Conservation (phyloP, 179 eudicot species). For the Spinacia oleracea region DNA sequence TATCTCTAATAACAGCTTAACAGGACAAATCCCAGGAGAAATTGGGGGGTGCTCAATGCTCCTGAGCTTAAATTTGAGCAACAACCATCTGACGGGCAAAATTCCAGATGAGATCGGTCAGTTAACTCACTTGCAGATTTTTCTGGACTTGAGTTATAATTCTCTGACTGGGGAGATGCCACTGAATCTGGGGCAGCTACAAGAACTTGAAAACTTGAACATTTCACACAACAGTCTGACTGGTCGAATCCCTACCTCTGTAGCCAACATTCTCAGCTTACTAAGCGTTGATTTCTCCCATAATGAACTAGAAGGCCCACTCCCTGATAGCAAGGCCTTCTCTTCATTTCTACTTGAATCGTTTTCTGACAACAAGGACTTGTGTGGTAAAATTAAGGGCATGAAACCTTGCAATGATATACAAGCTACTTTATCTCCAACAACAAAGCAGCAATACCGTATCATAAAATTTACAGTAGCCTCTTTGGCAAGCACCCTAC, state of each 20-base stretch:
- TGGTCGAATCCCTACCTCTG: slow-evolving; percentile 27
- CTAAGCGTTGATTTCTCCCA: neutral
- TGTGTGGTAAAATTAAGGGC: slow-evolving; percentile 12
- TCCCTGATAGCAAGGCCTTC: slow-evolving; percentile 13
- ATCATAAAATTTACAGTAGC: neutral
- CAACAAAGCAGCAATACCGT: neutral
- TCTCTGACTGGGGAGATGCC: slow-evolving; percentile 6
- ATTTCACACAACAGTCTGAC: slow-evolving; percentile 19
- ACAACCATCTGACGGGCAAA: slow-evolving; percentile 4
- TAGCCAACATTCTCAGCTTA: slow-evolving; percentile 20
- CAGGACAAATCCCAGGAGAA: slow-evolving; percentile 21
- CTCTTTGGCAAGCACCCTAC: neutral
- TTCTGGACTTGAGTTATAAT: slow-evolving; percentile 19
- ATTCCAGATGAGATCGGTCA: slow-evolving; percentile 22
- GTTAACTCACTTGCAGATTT: neutral
- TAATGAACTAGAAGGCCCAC: slow-evolving; percentile 28
- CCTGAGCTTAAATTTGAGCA: slow-evolving; percentile 16
- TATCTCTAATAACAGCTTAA: slow-evolving; percentile 26
- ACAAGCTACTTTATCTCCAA: neutral
- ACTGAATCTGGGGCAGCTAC: slow-evolving; percentile 1
- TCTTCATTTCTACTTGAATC: neutral
- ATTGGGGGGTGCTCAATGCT: slow-evolving; percentile 11
- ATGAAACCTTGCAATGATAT: slow-evolving; percentile 13
- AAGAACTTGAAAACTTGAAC: slow-evolving; percentile 15
- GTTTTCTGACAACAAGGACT: neutral